phyloP scores from a whole-genome alignment of 176 grass and related monocot genomes.

The Cocos nucifera region DNA sequence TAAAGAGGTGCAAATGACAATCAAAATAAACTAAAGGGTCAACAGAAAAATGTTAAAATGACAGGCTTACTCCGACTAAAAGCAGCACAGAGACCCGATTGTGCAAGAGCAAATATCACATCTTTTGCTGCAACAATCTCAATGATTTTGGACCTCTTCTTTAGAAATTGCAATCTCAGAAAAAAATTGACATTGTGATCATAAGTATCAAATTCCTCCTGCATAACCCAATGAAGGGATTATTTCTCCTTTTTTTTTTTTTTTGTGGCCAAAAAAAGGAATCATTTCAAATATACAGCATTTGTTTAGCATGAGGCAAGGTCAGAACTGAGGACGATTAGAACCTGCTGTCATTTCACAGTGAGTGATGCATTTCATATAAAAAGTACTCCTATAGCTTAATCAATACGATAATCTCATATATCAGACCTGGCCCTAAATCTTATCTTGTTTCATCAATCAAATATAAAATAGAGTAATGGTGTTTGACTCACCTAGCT shows the following conservation, averaged over 20 bases:
- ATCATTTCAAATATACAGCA: too few relatives aligned
- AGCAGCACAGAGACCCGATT: slow-evolving; percentile 67
- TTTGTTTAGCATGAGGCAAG: too few relatives aligned
- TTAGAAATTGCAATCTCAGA: slow-evolving; percentile 42
- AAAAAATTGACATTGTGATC: slow-evolving; percentile 37
- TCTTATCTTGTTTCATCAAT: too few relatives aligned
- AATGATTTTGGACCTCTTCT: slow-evolving; percentile 66
- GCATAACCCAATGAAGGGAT: slow-evolving; percentile 16
- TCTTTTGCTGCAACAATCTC: slow-evolving; percentile 81
- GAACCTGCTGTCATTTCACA: too few relatives aligned
- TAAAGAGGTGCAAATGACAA: slow-evolving; percentile 29
- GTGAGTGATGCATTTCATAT: too few relatives aligned
- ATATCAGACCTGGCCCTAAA: too few relatives aligned
- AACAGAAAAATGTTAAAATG: slow-evolving; percentile 9
- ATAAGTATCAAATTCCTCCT: slow-evolving; percentile 73
- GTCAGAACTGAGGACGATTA: too few relatives aligned
- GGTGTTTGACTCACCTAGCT: too few relatives aligned
- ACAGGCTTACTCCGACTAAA: slow-evolving; percentile 51
- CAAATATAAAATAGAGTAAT: too few relatives aligned
- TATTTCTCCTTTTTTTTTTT: neutral
- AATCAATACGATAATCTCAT: too few relatives aligned
- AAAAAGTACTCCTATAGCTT: too few relatives aligned
- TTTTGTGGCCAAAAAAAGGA: too few relatives aligned
- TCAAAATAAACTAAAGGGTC: slow-evolving; percentile 13
- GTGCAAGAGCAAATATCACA: slow-evolving; percentile 64